These are phyloP conservation scores for Mucor plumbeus DNA, from an alignment of 371 early-diverging fungal genomes.

Conservation along the genomic window DNA sequence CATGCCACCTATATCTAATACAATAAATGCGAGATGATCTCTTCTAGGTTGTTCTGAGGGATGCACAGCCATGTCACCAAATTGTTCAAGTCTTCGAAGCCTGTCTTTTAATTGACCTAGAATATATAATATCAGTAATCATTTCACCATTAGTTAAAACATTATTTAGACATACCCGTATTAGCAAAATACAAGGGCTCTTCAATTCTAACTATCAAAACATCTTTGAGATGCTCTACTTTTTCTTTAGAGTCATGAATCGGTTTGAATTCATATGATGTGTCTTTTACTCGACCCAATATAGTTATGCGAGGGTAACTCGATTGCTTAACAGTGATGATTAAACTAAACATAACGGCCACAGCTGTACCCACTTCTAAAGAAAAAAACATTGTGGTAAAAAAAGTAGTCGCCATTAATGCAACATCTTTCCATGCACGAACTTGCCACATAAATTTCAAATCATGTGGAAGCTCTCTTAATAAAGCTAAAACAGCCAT, in stretches of 20 bases:
- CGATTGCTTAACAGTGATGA: conserved; percentile 87
- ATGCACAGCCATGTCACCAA: conserved; percentile 86
- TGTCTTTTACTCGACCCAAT: conserved; percentile 38
- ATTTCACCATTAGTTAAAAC: conserved; percentile 50
- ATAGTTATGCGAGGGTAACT: conserved; percentile 78
- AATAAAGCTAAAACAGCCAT: conserved; percentile 81
- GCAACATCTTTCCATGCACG: conserved; percentile 85
- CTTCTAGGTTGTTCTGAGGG: conserved; percentile 76
- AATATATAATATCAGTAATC: conserved; percentile 50
- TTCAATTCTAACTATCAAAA: conserved; percentile 81
- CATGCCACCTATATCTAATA: conserved; percentile 88
- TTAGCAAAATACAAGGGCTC: conserved; percentile 93
- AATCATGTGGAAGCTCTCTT: conserved; percentile 74
- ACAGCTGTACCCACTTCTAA: conserved; percentile 87
- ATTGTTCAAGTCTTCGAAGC: conserved; percentile 81
- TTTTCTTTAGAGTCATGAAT: conserved; percentile 25
- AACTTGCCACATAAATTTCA: conserved; percentile 76
- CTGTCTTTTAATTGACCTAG: conserved; percentile 82
- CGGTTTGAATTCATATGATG: conserved; percentile 27
- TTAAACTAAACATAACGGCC: conserved; percentile 78
- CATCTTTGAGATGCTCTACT: conserved; percentile 71
- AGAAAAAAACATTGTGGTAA: conserved; percentile 77
- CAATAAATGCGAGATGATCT: conserved; percentile 62
- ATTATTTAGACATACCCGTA: conserved; percentile 63
- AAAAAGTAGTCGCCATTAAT: conserved; percentile 75